Evolutionary conservation across 495 filamentous ascomycete species (phyloP), one percentile per base, ranked within the genome.

Genomic region (Penicillium taxi): DNA sequence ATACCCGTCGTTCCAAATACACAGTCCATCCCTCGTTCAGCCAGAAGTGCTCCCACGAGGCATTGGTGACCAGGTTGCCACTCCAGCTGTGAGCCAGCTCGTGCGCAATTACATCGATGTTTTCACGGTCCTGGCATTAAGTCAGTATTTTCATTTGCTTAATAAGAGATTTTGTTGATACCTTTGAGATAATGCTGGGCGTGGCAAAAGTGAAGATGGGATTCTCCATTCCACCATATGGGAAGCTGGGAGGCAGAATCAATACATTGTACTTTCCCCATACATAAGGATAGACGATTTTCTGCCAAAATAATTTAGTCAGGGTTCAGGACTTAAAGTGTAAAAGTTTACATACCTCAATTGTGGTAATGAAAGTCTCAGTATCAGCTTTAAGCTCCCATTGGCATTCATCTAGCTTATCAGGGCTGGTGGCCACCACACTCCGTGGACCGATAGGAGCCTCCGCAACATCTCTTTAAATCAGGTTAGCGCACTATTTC

Each of bases 41-140:
- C 89, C 89, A 96, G 55, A 94, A 96, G 50, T 98, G 89, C 58
- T 96, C 87, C 91, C 91, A 98, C 21, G 79, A 87, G 37, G 81
- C 79, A 53, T 83, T 90, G 5, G 81, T 86, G 6, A 96, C 91
- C 3, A 96, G 63, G 50, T 98, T 98, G 9, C 90, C 91, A 46
- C 82, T 89, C 87, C 89, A 96, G 50, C 77, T 83, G 59, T 96
- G 90, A 32, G 78, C 72, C 15, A 98, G 72, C 59, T 98, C 90
- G 54, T 98, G 90, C 2, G 91, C 90, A 58, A 98, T 96, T 12
- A 96, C 89, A 62, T 95, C 90, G 4, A 98, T 72, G 45, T 98
- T 98, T 48, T 93, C 81, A 16, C 86, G 78, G 49, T 98, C 91
- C 59, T 69, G 31, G 9, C n/a, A 13, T 6, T 3, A 13, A 0